phyloP scores from a whole-genome alignment of 768 basidiomycete genomes.

The Pleurotus tuoliensis region DNA sequence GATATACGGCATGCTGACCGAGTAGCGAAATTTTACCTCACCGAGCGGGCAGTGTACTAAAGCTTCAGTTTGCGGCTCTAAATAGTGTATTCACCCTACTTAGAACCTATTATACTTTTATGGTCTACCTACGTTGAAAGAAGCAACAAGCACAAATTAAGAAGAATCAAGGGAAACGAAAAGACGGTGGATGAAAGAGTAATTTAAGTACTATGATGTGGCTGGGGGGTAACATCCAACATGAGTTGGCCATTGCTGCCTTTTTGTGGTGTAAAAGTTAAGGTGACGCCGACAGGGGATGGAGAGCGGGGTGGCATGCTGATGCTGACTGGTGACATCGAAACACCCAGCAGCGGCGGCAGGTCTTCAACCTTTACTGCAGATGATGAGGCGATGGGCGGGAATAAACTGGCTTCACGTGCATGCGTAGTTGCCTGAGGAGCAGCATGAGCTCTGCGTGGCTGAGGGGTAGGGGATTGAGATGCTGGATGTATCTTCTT shows the following conservation, averaged over 20 bases:
- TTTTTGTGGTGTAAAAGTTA: background rate
- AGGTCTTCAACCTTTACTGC: background rate
- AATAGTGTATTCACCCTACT: background rate
- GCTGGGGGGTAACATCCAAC: background rate
- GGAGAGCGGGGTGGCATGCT: background rate
- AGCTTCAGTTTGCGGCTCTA: slow-evolving; percentile 1
- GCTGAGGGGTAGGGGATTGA: background rate
- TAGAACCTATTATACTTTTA: background rate
- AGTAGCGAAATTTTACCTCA: slow-evolving; percentile 31
- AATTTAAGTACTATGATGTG: background rate
- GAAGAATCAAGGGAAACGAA: background rate
- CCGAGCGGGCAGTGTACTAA: slow-evolving; percentile 14
- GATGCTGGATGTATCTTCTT: too few species aligned
- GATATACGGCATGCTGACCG: slow-evolving; percentile 28
- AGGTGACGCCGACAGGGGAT: background rate
- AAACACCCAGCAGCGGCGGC: background rate
- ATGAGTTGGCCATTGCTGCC: background rate
- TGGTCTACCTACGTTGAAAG: background rate
- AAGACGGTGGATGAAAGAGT: background rate
- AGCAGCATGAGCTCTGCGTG: background rate
- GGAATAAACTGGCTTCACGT: too few species aligned
- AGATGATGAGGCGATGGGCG: background rate
- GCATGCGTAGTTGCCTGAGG: too few species aligned
- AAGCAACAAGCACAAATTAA: background rate
- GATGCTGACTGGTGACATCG: background rate